Evolutionary conservation across 2,329 filamentous ascomycete genomes (phyloP), one percentile per base, ranked within the genome.

Genomic region (Escovopsis sp.): DNA sequence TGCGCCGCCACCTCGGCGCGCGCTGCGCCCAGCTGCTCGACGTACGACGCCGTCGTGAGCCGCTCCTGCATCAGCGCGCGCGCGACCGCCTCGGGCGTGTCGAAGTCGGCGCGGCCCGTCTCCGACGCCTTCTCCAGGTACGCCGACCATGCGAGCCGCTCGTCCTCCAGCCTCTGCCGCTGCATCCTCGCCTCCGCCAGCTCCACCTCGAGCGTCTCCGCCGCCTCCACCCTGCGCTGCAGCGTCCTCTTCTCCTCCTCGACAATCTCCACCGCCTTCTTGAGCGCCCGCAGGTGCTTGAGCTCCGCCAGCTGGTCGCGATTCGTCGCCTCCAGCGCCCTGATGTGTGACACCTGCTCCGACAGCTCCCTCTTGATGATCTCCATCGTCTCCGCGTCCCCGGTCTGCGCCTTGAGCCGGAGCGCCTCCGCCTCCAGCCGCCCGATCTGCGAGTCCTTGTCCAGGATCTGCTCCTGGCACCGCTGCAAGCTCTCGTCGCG

Each of bases 211-310:
- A 94, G 55, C 11, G 75, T 70, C 44, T 85, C 77, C 60, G 89
- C 81, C 33, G 82, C 69, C 46, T 85, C 78, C 1, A 98, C 59
- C 55, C 79, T 85, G 30, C 80, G 77, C 59, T 91, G 82, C 19
- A 98, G 65, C 0, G 78, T 76, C 47, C 85, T 73, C 67, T 96
- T 96, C 65, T 98, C 87, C 59, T 98, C 91, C 57, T 98, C 87
- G 0, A 96, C 83, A 2, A 98, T 75, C 55, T 94, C 85, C 2
- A 94, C 80, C n/a, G 84, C 85, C 62, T 85, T 89, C 58, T 87
- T 80, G 4, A 82, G 65, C 50, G 87, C 83, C 12, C 87, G 80
- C 33, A 93, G 71, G 51, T 87, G 82, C 52, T 83, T 85, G 33
- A 98, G 65, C 57, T 98, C 89, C 0, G 72, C 62, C 12, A 77